phyloP scores from a whole-genome alignment of 148 eudicot genomes.

The Amaranthus hypochondriacus region DNA sequence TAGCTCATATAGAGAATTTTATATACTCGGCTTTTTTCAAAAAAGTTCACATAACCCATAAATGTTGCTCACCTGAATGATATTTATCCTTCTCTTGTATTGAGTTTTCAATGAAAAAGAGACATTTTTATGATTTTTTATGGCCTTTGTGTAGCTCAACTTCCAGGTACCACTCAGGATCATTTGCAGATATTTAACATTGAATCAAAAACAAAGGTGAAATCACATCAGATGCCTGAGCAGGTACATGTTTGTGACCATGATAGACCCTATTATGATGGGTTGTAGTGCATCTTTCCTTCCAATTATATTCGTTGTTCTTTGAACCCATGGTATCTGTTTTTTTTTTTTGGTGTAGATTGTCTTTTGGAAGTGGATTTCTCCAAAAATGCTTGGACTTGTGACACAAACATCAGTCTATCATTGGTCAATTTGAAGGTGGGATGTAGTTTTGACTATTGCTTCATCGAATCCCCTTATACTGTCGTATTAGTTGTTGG shows the following conservation, averaged over 20 bases:
- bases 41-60: neutral
- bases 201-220: constrained; percentile 85
- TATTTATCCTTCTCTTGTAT: neutral
- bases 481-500: neutral
- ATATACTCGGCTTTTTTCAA: neutral
- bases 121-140: constrained; percentile 11
- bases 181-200: constrained; percentile 95
- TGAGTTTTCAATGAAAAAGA: neutral
- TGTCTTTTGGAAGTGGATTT: constrained; percentile 97
- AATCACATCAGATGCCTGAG: constrained; percentile 98
- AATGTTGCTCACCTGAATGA: neutral
- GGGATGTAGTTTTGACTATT: neutral
- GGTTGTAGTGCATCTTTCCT: neutral
- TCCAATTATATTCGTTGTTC: neutral
- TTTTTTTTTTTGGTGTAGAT: constrained; percentile 36
- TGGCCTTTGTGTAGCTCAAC: constrained; percentile 63
- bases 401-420: constrained; percentile 90
- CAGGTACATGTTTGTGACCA: constrained; percentile 46
- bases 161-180: constrained; percentile 95
- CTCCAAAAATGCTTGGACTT: constrained; percentile 78
- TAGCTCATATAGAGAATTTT: neutral
- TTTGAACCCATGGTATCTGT: constrained; percentile 8
- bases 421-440: constrained; percentile 99
- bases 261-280: neutral
- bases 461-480: constrained; percentile 3